phyloP scores from a whole-genome alignment of 352 stramenopile genomes.

The Phytophthora sojae region DNA sequence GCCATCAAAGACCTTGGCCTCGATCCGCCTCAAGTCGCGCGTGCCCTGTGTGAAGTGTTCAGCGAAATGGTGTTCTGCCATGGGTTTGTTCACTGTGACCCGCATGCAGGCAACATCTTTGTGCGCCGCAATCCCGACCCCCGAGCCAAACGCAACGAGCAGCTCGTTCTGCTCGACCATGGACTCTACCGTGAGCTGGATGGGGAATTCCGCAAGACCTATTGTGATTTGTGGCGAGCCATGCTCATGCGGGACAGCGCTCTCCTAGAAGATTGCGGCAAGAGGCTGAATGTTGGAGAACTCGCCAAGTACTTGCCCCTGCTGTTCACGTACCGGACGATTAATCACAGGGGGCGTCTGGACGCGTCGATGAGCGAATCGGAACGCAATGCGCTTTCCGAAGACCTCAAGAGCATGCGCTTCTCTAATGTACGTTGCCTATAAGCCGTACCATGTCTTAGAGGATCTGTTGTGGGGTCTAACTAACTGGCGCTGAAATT shows the following conservation, averaged over 20 bases:
- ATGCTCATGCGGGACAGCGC: constrained; percentile 93
- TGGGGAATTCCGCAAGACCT: constrained; percentile 93
- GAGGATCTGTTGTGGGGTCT: neutral
- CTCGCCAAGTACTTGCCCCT: constrained; percentile 82
- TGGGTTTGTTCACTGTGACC: constrained; percentile 97
- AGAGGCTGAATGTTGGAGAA: constrained; percentile 59
- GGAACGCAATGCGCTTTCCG: constrained; percentile 66
- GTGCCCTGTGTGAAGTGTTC: constrained; percentile 93
- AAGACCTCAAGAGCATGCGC: constrained; percentile 71
- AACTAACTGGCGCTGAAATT: constrained; percentile 13
- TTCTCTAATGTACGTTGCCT: constrained; percentile 63
- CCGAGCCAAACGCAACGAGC: constrained; percentile 56
- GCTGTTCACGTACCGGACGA: constrained; percentile 89
- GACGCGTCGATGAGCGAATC: constrained; percentile 72
- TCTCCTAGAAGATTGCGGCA: constrained; percentile 71
- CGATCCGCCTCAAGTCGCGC: constrained; percentile 81
- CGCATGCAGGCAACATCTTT: constrained; percentile 96
- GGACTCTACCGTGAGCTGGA: constrained; percentile 96
- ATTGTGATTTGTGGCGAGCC: constrained; percentile 95
- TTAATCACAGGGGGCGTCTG: constrained; percentile 63
- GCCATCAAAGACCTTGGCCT: constrained; percentile 86
- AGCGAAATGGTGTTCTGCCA: constrained; percentile 95
- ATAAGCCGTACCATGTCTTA: neutral
- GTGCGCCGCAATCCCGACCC: constrained; percentile 70
- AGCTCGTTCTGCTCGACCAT: constrained; percentile 98